Base-by-base conservation (phyloP, 257 asterid genomes). In the Lycium barbarum region DNA sequence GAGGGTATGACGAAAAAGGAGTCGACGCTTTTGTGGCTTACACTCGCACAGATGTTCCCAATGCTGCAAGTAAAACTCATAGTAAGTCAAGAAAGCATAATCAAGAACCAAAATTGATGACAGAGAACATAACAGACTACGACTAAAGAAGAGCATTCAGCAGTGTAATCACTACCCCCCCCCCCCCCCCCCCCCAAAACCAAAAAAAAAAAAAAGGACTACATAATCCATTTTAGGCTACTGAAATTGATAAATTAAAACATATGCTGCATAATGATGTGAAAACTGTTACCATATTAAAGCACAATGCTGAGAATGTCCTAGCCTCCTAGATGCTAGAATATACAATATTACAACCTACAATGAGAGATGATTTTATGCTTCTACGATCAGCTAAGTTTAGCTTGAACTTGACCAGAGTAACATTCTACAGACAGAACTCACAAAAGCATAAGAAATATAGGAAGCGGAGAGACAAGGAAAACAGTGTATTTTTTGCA, bases 11-110 rank as follows among this genome's bases (percentile, higher is more conserved):
- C 99, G 98, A 89, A 91, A 96, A 38, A 90, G 93, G 87, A 96
- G 96, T 81, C 92, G 78, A 82, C 83, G 98, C 86, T 92, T 93
- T 88, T 87, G 87, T 63, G 98, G 89, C 87, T 92, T 92, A 91
- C 99, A 96, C 86, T 94, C 99, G 86, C 99, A 96, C 80, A 96
- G 95, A 89, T 94, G 95, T 87, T 93, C 93, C 94, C 94, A 94
- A 82, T 96, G 99, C 99, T 96, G 91, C 94, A 93, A 78, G 80
- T 80, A 84, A 81, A 73, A 43, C n/a, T 83, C 79, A 66, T 26
- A 53, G 4, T 76, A 49, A 26, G 82, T 76, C 82, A 13, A 51
- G 47, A 76, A 51, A 76, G n/a, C 63, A 76, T 33, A 76, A 49
- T 7, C 45, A 51, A 22, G 63, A 43, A 76, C 49, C 82, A 51